These are phyloP conservation scores for Candida maris DNA, from an alignment of 805 yeast species.

Conservation along the genomic window DNA sequence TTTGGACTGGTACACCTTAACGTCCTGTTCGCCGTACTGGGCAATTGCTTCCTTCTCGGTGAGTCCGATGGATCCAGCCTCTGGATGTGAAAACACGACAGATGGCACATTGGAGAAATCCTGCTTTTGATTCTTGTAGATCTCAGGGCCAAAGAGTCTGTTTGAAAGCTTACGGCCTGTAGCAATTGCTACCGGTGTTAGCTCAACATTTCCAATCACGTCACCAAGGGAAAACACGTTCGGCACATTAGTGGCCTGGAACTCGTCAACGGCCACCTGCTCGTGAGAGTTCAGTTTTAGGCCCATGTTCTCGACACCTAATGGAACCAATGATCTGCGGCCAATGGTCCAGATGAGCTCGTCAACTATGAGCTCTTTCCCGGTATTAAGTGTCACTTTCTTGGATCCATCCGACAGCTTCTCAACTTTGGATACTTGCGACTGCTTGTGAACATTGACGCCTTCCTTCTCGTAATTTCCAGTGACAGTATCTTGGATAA, in stretches of 20 bases:
- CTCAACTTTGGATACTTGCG: slow-evolving; percentile 48
- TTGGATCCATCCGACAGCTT: slow-evolving; percentile 47
- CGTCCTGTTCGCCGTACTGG: slow-evolving; percentile 72
- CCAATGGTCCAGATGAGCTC: slow-evolving; percentile 92
- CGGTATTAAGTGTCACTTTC: slow-evolving; percentile 43
- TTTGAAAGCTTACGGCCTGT: slow-evolving; percentile 94
- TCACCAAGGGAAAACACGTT: slow-evolving; percentile 88
- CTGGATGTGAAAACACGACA: slow-evolving; percentile 98
- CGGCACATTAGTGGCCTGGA: slow-evolving; percentile 71
- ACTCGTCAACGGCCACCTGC: slow-evolving; percentile 79
- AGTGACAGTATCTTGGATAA: slow-evolving; percentile 76
- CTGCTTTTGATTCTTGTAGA: slow-evolving; percentile 69
- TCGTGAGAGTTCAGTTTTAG: slow-evolving; percentile 57
- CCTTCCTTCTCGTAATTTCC: slow-evolving; percentile 80
- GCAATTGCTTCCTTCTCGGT: slow-evolving; percentile 73
- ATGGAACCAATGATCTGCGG: slow-evolving; percentile 68
- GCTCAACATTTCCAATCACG: slow-evolving; percentile 86
- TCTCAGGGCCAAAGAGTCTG: slow-evolving; percentile 81
- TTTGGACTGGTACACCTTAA: slow-evolving; percentile 77
- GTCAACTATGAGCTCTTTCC: slow-evolving; percentile 59
- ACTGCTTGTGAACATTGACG: slow-evolving; percentile 68
- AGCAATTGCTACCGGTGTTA: slow-evolving; percentile 98
- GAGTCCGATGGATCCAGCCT: slow-evolving; percentile 91
- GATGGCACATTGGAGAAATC: slow-evolving; percentile 88
- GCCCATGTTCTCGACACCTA: slow-evolving; percentile 76